Percentiles rank a stretch among this genome's conserved stretches.
phyloP scores from a whole-genome alignment of 2,329 filamentous ascomycete genomes.

The Epichloe hybrida region DNA sequence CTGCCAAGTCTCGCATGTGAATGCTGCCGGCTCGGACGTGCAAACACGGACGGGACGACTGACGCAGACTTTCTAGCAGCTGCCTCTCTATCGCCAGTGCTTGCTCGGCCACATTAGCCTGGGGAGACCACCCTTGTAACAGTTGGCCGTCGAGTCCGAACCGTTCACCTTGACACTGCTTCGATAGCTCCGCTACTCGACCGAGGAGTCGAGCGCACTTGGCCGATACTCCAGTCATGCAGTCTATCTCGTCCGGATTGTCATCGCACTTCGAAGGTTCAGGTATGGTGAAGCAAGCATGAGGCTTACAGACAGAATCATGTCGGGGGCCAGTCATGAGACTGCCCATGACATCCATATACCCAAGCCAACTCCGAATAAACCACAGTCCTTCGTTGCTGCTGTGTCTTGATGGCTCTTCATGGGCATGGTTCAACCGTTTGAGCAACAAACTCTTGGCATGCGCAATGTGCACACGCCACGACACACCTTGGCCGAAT shows the following conservation, averaged over 20 bases:
- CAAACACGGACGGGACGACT: constrained; percentile 27
- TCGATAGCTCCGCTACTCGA: constrained; percentile 58
- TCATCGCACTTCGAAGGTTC: background rate
- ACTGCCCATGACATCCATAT: constrained; percentile 66
- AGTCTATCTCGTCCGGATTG: constrained; percentile 55
- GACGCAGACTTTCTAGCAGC: constrained; percentile 41
- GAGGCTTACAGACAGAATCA: background rate
- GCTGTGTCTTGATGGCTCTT: background rate
- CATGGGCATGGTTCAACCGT: constrained; percentile 20
- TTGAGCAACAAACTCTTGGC: constrained; percentile 63
- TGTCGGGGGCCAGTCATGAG: constrained; percentile 42
- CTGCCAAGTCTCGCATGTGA: constrained; percentile 41
- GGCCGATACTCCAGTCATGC: constrained; percentile 49
- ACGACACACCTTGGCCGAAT: constrained; percentile 67
- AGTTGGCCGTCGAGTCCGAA: constrained; percentile 32
- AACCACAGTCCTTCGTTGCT: constrained; percentile 52
- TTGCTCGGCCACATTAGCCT: constrained; percentile 24
- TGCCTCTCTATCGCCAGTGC: constrained; percentile 48
- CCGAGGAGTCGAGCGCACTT: constrained; percentile 66
- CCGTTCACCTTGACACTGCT: constrained; percentile 52
- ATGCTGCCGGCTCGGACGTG: constrained; percentile 36
- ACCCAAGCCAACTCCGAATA: constrained; percentile 70
- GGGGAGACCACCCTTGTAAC: constrained; percentile 43
- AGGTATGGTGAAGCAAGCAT: background rate
- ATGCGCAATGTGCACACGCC: constrained; percentile 66